phyloP scores from a whole-genome alignment of 225 moss, liverwort and hornwort species.

The Polytrichum formosum region DNA sequence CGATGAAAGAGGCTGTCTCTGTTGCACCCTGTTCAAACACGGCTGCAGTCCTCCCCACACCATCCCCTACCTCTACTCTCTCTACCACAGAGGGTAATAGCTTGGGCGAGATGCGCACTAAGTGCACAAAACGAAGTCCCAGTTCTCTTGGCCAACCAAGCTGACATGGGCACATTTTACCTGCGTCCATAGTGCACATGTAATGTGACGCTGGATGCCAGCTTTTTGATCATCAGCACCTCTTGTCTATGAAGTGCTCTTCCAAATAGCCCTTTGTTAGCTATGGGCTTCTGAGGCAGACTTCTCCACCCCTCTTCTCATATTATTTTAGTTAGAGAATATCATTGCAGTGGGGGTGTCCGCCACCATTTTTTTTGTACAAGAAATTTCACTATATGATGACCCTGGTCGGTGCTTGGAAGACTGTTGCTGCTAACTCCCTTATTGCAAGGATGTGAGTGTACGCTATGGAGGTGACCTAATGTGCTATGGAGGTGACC shows the following conservation, averaged over 20 bases:
- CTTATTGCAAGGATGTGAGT: conserved; percentile 5
- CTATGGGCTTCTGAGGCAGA: neutral
- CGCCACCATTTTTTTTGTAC: conserved; percentile 8
- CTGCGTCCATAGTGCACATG: conserved; percentile 12
- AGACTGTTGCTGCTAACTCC: neutral
- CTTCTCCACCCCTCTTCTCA: conserved; percentile 1
- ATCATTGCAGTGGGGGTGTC: neutral
- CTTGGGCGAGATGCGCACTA: conserved; percentile 32
- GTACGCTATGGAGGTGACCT: neutral
- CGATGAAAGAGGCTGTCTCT: conserved; percentile 62
- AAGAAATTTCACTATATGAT: neutral
- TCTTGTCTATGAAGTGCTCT: neutral
- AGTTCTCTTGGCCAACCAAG: conserved; percentile 29
- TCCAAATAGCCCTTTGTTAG: conserved; percentile 4
- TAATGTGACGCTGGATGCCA: conserved; percentile 9
- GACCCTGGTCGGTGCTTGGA: neutral
- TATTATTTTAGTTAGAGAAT: neutral
- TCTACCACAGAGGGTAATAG: conserved; percentile 46
- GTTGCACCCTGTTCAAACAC: conserved; percentile 26
- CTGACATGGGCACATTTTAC: conserved; percentile 15
- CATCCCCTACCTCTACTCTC: conserved; percentile 52
- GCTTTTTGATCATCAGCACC: conserved; percentile 5
- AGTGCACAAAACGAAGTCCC: conserved; percentile 40
- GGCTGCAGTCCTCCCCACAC: conserved; percentile 26
- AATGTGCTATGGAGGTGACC: no score